A percentile compares a stretch with the other conserved stretches of the same genome.
Evolutionary conservation across 371 early-diverging fungal species (phyloP).

Genomic region (Rhizopus sp.): DNA sequence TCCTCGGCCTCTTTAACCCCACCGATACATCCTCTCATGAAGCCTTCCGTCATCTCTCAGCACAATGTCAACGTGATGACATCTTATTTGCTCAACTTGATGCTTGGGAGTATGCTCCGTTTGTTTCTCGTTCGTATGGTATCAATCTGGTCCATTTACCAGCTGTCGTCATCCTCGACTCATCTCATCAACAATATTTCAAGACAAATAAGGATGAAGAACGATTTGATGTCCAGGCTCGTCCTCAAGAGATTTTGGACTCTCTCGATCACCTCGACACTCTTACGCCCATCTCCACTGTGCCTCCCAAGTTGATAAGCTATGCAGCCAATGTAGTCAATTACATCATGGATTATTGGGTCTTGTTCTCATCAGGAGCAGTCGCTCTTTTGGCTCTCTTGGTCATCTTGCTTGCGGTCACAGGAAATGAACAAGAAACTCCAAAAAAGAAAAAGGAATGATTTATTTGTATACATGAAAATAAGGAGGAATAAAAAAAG

Average conservation of each 20-base stretch:
- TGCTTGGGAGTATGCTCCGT: slow-evolving; percentile 54
- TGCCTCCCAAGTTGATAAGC: slow-evolving; percentile 13
- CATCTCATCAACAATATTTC: slow-evolving; percentile 39
- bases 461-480: not conserved
- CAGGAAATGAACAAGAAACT: slow-evolving; percentile 3
- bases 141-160: slow-evolving; percentile 51
- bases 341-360: slow-evolving; percentile 25
- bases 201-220: slow-evolving; percentile 10
- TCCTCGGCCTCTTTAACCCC: slow-evolving; percentile 17
- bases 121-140: slow-evolving; percentile 63
- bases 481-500: slow-evolving; percentile 1
- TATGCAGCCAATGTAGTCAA: slow-evolving; percentile 5
- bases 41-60: slow-evolving; percentile 18
- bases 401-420: slow-evolving; percentile 4
- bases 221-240: slow-evolving; percentile 8
- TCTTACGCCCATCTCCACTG: slow-evolving; percentile 19
- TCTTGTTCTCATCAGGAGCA: slow-evolving; percentile 11
- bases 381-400: slow-evolving; percentile 9
- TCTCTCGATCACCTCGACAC: slow-evolving; percentile 3
- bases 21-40: slow-evolving; percentile 9
- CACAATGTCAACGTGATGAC: slow-evolving; percentile 21
- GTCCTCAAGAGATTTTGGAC: slow-evolving; percentile 15
- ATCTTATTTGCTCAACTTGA: slow-evolving; percentile 67
- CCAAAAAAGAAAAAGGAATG: slow-evolving; percentile 11
- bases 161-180: slow-evolving; percentile 57